These are phyloP conservation scores for Myrica gale DNA, from an alignment of 306 rosid species.

Conservation along the genomic window DNA sequence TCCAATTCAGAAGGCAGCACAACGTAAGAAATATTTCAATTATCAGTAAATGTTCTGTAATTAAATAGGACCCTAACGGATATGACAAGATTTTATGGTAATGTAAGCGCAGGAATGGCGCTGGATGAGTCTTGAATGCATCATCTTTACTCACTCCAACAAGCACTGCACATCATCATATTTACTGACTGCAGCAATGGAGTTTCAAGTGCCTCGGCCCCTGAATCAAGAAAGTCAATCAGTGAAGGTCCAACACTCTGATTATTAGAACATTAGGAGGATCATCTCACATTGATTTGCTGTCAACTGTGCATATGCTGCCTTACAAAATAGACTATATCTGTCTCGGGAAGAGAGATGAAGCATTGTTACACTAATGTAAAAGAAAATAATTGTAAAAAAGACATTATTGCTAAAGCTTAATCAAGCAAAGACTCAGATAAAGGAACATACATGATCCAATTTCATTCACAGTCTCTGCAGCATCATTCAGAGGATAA, in stretches of 20 bases:
- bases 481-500: no score
- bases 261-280: constrained; percentile 23
- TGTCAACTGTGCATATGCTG: constrained; percentile 66
- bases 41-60: no score
- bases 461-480: constrained; percentile 80
- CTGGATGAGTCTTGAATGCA: no score
- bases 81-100: no score
- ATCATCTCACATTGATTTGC: constrained; percentile 65
- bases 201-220: constrained; percentile 75
- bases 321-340: constrained; percentile 73
- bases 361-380: not conserved
- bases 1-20: no score
- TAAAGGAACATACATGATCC: constrained; percentile 66
- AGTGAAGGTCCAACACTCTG: no score
- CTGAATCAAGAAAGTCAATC: no score
- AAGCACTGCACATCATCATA: constrained; percentile 94
- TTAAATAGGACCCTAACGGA: no score
- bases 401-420: constrained; percentile 8
- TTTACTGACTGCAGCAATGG: constrained; percentile 82
- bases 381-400: constrained; percentile 4
- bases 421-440: constrained; percentile 28
- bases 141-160: no score
- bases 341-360: constrained; percentile 35
- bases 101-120: no score
- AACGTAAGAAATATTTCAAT: no score